Base-by-base conservation (phyloP, 164 flowering plant genomes). In the Magnolia sinica region DNA sequence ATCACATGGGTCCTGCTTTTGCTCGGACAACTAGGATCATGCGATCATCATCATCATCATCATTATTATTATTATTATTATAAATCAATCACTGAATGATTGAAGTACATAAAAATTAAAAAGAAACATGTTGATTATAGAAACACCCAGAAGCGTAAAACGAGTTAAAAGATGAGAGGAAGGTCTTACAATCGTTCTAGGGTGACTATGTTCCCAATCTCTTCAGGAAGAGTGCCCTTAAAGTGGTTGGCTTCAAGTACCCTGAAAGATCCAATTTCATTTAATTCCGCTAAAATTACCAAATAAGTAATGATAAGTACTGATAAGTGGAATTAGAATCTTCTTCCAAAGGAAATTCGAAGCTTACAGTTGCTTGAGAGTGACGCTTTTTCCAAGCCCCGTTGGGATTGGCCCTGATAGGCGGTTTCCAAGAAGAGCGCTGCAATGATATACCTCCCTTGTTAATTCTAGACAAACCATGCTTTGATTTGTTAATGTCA, bases 361-460 rank as follows among this genome's bases (percentile, higher is more conserved):
- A 37, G 74, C 84, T 67, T 81, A 88, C 90, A 88, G 11, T n/a
- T 77, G 69, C 63, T 31, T 78, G 31, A 93, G 89, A 75, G 85
- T 83, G 29, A 83, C 80, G 23, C 90, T 83, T 65, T 73, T 78
- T 69, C 76, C 74, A 58, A 81, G 52, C 18, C 70, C 84, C 68
- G 14, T 49, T 19, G 84, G 84, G 52, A 81, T 70, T 22, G 68
- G 13, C 23, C 84, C 84, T 19, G 81, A 68, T 65, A 81, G 49
- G 75, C 81, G 79, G 50, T 81, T 80, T 70, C 64, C 91, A 20
- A 79, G 73, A 63, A 91, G 70, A 76, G 90, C 79, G 76, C 98
- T 93, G 91, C 84, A 88, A 6, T 31, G 9, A 70, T 19, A 7
- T 18, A n/a, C 8, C 4, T 29, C 70, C 24, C 18, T 50, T 18